phyloP scores from a whole-genome alignment of 257 asterid species.

The Fraxinus excelsior region DNA sequence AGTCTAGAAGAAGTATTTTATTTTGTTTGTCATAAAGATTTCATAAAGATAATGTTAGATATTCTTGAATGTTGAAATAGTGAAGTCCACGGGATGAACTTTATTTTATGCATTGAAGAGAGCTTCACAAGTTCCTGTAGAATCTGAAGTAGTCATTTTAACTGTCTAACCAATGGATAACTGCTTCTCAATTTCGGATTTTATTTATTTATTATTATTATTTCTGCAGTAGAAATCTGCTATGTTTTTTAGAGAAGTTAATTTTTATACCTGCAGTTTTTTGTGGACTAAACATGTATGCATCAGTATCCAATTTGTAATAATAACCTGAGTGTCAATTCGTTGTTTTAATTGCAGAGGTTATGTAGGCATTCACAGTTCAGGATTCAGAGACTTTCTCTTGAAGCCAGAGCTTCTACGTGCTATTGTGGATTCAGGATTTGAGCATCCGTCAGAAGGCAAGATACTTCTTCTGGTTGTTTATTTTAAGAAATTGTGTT shows the following conservation, averaged over 20 bases:
- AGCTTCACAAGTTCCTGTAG: background rate
- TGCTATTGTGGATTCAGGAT: conserved; percentile 64
- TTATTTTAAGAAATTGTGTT: background rate
- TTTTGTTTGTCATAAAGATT: background rate
- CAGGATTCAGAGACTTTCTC: conserved; percentile 61
- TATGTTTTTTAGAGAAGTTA: background rate
- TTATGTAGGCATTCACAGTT: conserved; percentile 64
- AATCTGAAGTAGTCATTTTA: background rate
- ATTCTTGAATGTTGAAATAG: background rate
- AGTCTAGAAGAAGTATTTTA: background rate
- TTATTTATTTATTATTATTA: too few relatives aligned
- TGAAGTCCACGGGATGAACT: background rate
- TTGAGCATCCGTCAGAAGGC: conserved; percentile 70
- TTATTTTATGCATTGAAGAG: background rate
- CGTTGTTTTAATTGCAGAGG: conserved; percentile 38
- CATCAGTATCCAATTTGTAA: background rate
- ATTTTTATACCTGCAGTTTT: background rate
- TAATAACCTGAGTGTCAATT: background rate
- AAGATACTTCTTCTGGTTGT: conserved; percentile 17
- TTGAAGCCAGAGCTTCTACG: conserved; percentile 62
- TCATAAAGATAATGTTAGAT: background rate
- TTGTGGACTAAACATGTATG: background rate
- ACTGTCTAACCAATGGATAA: background rate
- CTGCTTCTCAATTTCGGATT: background rate
- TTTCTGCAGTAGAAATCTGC: background rate